Base-by-base conservation (phyloP, 2,329 filamentous ascomycete genomes). In the Pseudovirgaria hyperparasitica region DNA sequence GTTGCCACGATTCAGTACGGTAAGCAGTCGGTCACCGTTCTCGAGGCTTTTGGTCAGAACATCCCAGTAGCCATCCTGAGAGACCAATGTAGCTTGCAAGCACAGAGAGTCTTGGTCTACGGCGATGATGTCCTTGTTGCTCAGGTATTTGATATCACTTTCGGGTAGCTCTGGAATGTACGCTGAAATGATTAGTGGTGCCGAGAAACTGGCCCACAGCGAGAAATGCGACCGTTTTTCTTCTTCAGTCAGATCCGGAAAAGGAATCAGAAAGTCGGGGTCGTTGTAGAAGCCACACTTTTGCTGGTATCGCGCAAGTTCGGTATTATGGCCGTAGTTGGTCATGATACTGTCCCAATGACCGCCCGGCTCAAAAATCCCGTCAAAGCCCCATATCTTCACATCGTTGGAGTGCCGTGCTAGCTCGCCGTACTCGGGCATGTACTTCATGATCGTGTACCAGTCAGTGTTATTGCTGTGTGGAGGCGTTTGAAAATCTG, bases 291-390 rank as follows among this genome's bases (percentile, higher is more conserved):
- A 57, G 6, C 51, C 50, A 14, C 48, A 48, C 16, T 39, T 40
- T n/a, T n/a, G n/a, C 38, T 56, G 54, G 40, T 48, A 56, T 19
- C 58, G 52, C 9, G 55, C 49, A 2, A 63, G 39, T n/a, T 54
- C 48, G 5, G 55, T 46, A 26, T 63, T 44, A 30, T 56, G 58
- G 19, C 49, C 49, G 31, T 65, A 65, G 35, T 67, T 67, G 33
- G 50, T 52, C 49, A 61, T 55, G 29, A 67, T 54, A 32, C 58
- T 62, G 17, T 57, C 50, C 62, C 63, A 66, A 5, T 55, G 54
- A 22, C 50, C 55, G 12, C 52, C 39, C 4, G 40, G 36, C 28
- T 43, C 54, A 26, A 41, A 42, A 1, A 26, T 37, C 22, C 36
- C 35, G 10, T 54, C 42, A 9, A 48, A 48, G 24, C 38, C 44